A percentile compares a stretch with the other conserved stretches of the same genome.
These are phyloP conservation scores for Sarcodon aspratus DNA, from an alignment of 768 basidiomycete genomes.

Conservation along the genomic window DNA sequence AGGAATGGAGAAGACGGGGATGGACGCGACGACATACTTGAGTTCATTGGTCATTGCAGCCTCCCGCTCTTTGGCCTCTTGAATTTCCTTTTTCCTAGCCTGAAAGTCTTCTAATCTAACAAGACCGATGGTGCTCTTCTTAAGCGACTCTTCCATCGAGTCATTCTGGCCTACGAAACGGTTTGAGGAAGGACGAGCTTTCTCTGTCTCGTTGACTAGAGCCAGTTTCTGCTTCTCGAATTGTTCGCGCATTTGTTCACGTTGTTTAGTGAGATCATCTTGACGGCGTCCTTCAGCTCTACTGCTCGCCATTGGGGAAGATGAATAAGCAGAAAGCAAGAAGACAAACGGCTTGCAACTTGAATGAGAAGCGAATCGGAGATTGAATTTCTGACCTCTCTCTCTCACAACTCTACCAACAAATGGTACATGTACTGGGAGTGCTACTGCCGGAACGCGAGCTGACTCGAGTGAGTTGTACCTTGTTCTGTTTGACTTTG, in stretches of 20 bases:
- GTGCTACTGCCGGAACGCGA: slow-evolving; percentile 70
- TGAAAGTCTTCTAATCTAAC: slow-evolving; percentile 91
- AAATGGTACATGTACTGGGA: slow-evolving; percentile 84
- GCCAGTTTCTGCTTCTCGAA: slow-evolving; percentile 73
- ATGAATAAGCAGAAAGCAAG: neutral
- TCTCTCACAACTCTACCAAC: neutral
- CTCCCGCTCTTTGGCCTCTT: slow-evolving; percentile 85
- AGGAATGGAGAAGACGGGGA: slow-evolving; percentile 14
- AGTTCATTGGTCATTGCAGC: slow-evolving; percentile 76
- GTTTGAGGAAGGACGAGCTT: slow-evolving; percentile 74
- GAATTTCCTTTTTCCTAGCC: slow-evolving; percentile 75
- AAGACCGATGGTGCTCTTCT: slow-evolving; percentile 84
- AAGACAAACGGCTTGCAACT: neutral
- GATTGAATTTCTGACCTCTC: slow-evolving; percentile 3
- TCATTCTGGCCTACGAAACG: slow-evolving; percentile 94
- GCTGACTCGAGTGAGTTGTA: slow-evolving; percentile 51
- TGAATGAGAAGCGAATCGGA: slow-evolving; percentile 1
- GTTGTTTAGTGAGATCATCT: slow-evolving; percentile 77
- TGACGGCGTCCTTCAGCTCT: slow-evolving; percentile 80
- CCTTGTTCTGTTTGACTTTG: neutral
- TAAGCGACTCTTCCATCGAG: slow-evolving; percentile 87
- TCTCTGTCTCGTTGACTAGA: slow-evolving; percentile 84
- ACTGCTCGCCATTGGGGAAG: slow-evolving; percentile 52
- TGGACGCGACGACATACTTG: slow-evolving; percentile 53
- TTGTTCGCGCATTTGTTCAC: slow-evolving; percentile 68